Evolutionary conservation across 768 basidiomycete species (phyloP).

Genomic region (Rhodotorula sphaerocarpa): DNA sequence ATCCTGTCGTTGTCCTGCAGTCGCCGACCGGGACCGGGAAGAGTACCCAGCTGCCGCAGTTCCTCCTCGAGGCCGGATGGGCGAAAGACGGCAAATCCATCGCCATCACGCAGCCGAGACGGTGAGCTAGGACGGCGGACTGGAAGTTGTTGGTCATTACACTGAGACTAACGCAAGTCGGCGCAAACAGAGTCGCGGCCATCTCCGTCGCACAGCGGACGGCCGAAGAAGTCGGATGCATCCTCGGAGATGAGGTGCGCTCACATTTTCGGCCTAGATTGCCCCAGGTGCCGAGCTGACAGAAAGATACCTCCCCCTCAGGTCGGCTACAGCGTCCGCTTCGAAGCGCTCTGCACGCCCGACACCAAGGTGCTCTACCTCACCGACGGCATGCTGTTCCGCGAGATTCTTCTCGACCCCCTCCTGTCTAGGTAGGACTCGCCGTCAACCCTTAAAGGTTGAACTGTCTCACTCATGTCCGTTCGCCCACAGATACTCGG

Average conservation of each 20-base stretch:
- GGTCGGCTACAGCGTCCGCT: conserved; percentile 97
- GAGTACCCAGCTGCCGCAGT: conserved; percentile 95
- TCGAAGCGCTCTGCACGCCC: conserved; percentile 83
- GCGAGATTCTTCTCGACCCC: conserved; percentile 70
- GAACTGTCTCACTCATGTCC: background rate
- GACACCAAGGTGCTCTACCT: conserved; percentile 87
- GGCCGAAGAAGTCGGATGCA: conserved; percentile 79
- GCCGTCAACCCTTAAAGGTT: background rate
- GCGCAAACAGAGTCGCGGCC: conserved; percentile 70
- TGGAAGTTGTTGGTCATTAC: no score
- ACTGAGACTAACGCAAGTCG: no score
- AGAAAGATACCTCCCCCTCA: conserved; percentile 46
- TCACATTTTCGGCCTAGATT: no score
- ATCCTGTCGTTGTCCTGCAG: conserved; percentile 57
- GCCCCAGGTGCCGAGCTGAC: background rate
- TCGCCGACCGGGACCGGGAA: conserved; percentile 93
- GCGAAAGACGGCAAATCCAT: conserved; percentile 71
- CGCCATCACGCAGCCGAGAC: conserved; percentile 86
- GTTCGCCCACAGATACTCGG: conserved; percentile 73
- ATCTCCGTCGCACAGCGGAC: conserved; percentile 88
- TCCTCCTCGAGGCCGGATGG: conserved; percentile 87
- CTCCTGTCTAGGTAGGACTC: conserved; percentile 64
- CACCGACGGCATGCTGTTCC: conserved; percentile 96
- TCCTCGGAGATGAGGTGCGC: conserved; percentile 76
- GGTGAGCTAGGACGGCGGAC: no score